Base-by-base conservation (phyloP, 164 flowering plant species). In the Vitis amurensis region DNA sequence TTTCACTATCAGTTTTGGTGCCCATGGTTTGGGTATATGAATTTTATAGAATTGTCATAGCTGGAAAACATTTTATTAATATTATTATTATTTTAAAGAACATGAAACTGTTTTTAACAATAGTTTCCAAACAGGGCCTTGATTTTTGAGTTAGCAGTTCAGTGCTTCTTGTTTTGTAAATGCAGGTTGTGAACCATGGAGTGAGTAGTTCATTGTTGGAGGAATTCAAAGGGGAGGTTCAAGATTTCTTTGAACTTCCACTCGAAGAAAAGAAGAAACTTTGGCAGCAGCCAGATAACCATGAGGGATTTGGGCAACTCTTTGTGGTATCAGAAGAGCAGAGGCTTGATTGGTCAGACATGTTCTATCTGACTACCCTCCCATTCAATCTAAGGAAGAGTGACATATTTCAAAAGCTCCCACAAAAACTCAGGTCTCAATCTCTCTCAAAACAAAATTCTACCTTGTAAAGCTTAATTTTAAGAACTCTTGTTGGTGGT, bases 321-420 rank as follows among this genome's bases (percentile, higher is more conserved):
- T 78, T 79, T 73, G 81, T 79, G 19, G 74, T 75, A 15, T 82
- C 85, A 4, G 81, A 82, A 51, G 79, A 78, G 13, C 81, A 81
- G 56, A 77, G 77, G 70, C 79, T 80, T 29, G 81, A 77, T 59
- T 76, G 84, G 84, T 67, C 73, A 0, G 84, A 81, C 59, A 73
- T 75, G 77, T 78, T 81, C 51, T 75, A 60, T 60, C 64, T 81
- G 2, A 76, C 68, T 37, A 78, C 81, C 16, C 76, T 73, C 47
- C 84, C 84, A 19, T 11, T 7, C 50, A 49, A 27, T 51, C 47
- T 70, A 15, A 75, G 81, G 66, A 75, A 67, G 53, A n/a, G 37
- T 47, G 52, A 76, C 2, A 64, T 81, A n/a, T 76, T 78, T 55
- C 56, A 68, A n/a, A 78, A 76, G 23, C 69, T 81, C 55, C 81